Evolutionary conservation across 2,329 filamentous ascomycete species (phyloP), one percentile per base, ranked within the genome.

Genomic region (Sordariomycetes sp.): DNA sequence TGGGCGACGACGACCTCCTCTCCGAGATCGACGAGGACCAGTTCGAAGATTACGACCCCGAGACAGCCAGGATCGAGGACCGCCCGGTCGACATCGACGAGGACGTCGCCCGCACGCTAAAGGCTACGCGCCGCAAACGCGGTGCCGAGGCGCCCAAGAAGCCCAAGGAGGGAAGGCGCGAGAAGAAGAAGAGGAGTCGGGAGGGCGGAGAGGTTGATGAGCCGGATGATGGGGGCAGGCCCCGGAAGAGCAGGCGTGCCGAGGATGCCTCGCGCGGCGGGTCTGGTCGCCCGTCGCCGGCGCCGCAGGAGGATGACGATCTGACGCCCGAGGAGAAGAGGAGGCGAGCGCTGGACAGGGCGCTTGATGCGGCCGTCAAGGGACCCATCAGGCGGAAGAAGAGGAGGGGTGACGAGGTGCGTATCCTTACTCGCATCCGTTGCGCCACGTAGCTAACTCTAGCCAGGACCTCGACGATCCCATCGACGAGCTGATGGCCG

Each of bases 301-400:
- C 86, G 60, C 80, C 84, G 5, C 85, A 89, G 62, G 90, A 96
- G 62, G 90, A 96, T 61, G 89, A 90, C 66, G 79, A 87, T 61
- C 73, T 97, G 65, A 87, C 88, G 22, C 90, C 91, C 0, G 90
- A 94, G 71, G 90, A 96, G 74, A 82, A 89, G 65, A 84, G 92
- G 65, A 86, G 88, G 65, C 81, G 89, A 64, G 92, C 90, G 22
- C 85, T 99, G 57, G 90, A 96, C 66, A 82, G 86, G 64, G 88
- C 89, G 59, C 90, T 97, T 75, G 90, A 96, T 70, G 89, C 89
- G 59, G 91, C 92, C 1, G 78, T 96, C 65, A 95, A 95, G 76
- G 64, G 65, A 12, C 80, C 77, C 58, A 90, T 89, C 65, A 80
- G 86, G 62, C 80, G 87, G 64, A 93, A 90, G 78, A 90, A 90